Percentiles rank a stretch among this genome's conserved stretches.
Evolutionary conservation across 2,329 filamentous ascomycete genomes (phyloP).

Genomic region (Phaeosphaeria sp.): DNA sequence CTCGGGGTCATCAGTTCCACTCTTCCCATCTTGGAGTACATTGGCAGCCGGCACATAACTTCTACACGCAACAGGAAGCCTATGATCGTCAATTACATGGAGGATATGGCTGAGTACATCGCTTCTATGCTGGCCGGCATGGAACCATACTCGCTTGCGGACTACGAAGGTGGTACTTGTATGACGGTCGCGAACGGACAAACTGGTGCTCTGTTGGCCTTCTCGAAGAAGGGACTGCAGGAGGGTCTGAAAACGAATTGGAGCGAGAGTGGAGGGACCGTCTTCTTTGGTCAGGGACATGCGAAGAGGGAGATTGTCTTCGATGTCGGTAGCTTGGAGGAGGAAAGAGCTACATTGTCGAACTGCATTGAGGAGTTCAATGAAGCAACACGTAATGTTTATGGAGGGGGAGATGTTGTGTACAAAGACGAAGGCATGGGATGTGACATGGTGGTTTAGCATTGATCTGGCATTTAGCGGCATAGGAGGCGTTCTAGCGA

Average conservation of each 20-base stretch:
- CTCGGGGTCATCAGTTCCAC: slow-evolving; percentile 51
- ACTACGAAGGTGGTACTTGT: slow-evolving; percentile 19
- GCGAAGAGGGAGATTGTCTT: slow-evolving; percentile 54
- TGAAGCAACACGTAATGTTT: not conserved
- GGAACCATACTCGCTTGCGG: slow-evolving; percentile 19
- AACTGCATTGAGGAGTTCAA: slow-evolving; percentile 27
- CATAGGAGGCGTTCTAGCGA: slow-evolving; percentile 19
- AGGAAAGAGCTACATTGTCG: slow-evolving; percentile 32
- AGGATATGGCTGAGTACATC: slow-evolving; percentile 47
- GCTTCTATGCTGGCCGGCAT: slow-evolving; percentile 30
- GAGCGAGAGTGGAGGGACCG: slow-evolving; percentile 42
- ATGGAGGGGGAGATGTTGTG: not conserved
- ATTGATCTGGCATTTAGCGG: slow-evolving; percentile 22
- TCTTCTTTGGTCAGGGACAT: slow-evolving; percentile 57
- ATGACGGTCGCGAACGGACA: not conserved
- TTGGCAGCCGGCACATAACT: slow-evolving; percentile 42
- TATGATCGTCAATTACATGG: slow-evolving; percentile 48
- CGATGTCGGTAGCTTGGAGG: slow-evolving; percentile 38
- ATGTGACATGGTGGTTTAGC: slow-evolving; percentile 21
- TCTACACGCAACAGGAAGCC: slow-evolving; percentile 16
- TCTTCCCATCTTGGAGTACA: slow-evolving; percentile 55
- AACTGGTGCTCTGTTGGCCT: slow-evolving; percentile 25
- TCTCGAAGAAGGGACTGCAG: slow-evolving; percentile 51
- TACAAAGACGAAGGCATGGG: slow-evolving; percentile 1
- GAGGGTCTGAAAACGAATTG: slow-evolving; percentile 55